Evolutionary conservation across 768 basidiomycete species (phyloP), one percentile per base, ranked within the genome.

Genomic region (Podaxis pistillaris): DNA sequence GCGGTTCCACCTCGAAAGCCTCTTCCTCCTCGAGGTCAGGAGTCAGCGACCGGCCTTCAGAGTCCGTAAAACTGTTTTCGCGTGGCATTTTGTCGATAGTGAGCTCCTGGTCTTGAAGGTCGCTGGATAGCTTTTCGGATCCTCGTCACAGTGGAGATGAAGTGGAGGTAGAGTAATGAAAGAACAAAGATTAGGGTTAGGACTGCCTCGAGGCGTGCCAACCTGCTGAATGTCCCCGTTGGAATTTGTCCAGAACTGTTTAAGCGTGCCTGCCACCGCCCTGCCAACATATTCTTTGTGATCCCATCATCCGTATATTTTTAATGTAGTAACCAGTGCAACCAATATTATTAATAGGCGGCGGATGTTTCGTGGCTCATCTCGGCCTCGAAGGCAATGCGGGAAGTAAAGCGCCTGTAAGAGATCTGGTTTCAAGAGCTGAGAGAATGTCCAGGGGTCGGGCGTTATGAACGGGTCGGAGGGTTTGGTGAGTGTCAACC

Each of bases 1-100:
- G 44, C 15, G 47, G 44, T 15, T 33, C 49, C 8, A 22, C 24
- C 17, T 50, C 36, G 22, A 59, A 50, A 26, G 8, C 58, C n/a
- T 69, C 66, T 24, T 77, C 78, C 4, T 85, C 86, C 54, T 83
- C 82, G 19, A 81, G 71, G 71, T 88, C 86, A n/a, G 87, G 85
- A 4, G 87, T 88, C 57, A 89, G 74, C 8, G 87, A 88, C 28
- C 86, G 81, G 24, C 85, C 84, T 33, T 86, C 86, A 38, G 84
- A 85, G 71, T 89, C 87, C 66, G 78, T 80, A 74, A 87, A 81
- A 72, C 86, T 87, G 74, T 88, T 87, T 69, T 86, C 85, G 60
- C 86, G 80, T 51, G 87, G 84, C 87, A 88, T 87, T 36, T 30
- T 65, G 60, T n/a, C 8, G 33, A 33, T 33, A 9, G 33, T 33